phyloP scores from a whole-genome alignment of 495 filamentous ascomycete genomes.

The Penicillium pancosmium region DNA sequence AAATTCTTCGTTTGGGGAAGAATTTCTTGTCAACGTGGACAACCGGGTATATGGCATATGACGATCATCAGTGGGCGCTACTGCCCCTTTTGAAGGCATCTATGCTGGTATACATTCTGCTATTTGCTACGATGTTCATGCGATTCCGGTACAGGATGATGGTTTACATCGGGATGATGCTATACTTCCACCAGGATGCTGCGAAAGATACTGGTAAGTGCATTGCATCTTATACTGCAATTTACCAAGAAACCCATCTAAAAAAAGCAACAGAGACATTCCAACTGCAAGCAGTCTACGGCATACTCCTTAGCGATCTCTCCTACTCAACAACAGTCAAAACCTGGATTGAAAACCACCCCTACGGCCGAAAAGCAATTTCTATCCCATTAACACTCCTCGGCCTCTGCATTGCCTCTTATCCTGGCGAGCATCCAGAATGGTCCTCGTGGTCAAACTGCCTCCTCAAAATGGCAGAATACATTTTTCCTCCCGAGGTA shows the following conservation, averaged over 20 bases:
- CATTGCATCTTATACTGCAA: neutral
- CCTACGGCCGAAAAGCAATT: constrained; percentile 62
- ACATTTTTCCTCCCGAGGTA: constrained; percentile 58
- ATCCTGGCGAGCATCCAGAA: constrained; percentile 61
- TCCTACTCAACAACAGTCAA: constrained; percentile 23
- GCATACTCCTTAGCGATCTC: constrained; percentile 65
- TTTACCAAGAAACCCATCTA: neutral
- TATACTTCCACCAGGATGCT: constrained; percentile 56
- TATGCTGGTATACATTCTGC: constrained; percentile 62
- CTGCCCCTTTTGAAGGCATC: constrained; percentile 61
- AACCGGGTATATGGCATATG: constrained; percentile 60
- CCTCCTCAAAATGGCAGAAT: constrained; percentile 47
- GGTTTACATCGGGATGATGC: constrained; percentile 51
- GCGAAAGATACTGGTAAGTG: constrained; percentile 35
- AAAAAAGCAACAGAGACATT: constrained; percentile 37
- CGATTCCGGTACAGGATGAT: constrained; percentile 59
- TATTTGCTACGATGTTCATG: constrained; percentile 61
- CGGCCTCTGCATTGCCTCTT: constrained; percentile 64
- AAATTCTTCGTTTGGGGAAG: constrained; percentile 46
- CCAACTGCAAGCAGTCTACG: constrained; percentile 65
- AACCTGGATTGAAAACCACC: constrained; percentile 37
- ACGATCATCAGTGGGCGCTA: constrained; percentile 70
- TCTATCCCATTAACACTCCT: constrained; percentile 59
- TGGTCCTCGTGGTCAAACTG: constrained; percentile 61
- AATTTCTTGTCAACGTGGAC: constrained; percentile 64